Evolutionary conservation across 805 yeast genomes (phyloP).

Genomic region (Lipomyces spencermartinsiae): DNA sequence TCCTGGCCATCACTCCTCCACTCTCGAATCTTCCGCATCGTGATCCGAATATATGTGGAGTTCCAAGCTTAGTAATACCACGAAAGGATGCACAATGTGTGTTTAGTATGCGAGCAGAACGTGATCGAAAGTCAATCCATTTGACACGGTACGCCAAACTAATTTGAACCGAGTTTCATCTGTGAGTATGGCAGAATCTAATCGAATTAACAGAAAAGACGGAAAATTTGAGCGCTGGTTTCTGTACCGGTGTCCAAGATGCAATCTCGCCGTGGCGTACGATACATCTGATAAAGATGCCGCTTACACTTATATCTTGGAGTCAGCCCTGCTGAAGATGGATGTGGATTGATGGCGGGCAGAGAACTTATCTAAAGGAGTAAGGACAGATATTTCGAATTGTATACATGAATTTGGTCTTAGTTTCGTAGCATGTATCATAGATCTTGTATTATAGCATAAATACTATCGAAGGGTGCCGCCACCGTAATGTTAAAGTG

Average conservation of each 20-base stretch:
- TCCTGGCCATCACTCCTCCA: conserved; percentile 25
- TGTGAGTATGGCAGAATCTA: neutral
- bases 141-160: conserved; percentile 7
- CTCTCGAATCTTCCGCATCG: conserved; percentile 24
- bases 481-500: too few relatives aligned
- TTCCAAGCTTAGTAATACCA: conserved; percentile 20
- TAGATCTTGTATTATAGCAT: too few relatives aligned
- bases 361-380: neutral
- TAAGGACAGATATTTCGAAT: neutral
- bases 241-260: conserved; percentile 33
- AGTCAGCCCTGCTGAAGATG: conserved; percentile 19
- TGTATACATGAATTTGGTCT: too few relatives aligned
- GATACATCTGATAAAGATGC: conserved; percentile 15
- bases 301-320: conserved; percentile 19
- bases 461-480: too few relatives aligned
- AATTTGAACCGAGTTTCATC: neutral
- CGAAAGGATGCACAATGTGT: conserved; percentile 10
- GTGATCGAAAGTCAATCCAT: conserved; percentile 11
- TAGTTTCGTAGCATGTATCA: too few relatives aligned
- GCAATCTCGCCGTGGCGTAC: conserved; percentile 29
- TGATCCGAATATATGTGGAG: conserved; percentile 13
- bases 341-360: neutral
- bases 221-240: conserved; percentile 30
- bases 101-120: conserved; percentile 5
- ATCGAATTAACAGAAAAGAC: conserved; percentile 15